Evolutionary conservation across 2,329 filamentous ascomycete genomes (phyloP), one percentile per base, ranked within the genome.

Genomic region (Verticillium tricorpus): DNA sequence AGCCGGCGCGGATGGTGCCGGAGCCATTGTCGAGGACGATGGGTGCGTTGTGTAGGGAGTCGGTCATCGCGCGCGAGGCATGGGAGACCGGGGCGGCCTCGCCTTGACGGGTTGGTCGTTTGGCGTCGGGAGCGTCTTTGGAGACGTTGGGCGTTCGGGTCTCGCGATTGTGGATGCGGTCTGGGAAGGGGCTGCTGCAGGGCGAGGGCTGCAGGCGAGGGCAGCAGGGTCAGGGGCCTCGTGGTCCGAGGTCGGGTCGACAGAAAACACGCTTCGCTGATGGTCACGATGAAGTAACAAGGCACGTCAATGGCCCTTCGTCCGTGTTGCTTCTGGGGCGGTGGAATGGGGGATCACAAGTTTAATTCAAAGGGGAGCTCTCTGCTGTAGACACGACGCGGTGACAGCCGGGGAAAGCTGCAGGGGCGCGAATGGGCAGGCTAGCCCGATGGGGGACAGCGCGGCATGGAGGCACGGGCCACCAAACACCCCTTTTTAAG

Each of bases 21-120:
- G 93, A 97, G 72, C 95, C 95, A 80, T 99, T 99, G 85, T 99
- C 95, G 72, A 99, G 91, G 74, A 99, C 95, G 77, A 99, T 97
- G 63, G 95, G 93, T 68, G 93, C 93, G 83, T 99, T 99, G 83
- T 97, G 95, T 61, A 98, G 87, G 62, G 81, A 81, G 67, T 87
- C 84, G 65, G 83, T 77, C 84, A 87, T 86, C 22, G 63, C 69
- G 62, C 25, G 57, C 67, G 61, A 62, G 63, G 58, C 63, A 66
- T 66, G 50, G 61, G 59, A 61, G 40, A 35, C 56, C 45, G 45
- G 45, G 45, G 45, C 45, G 45, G 45, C 45, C 45, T 50, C 45
- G 45, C 45, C 45, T 50, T 22, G 9, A 14, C 45, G 45, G 45
- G 9, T 22, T 19, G 40, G 17, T 50, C 45, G n/a, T 50, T 22